Percentiles rank a stretch among this genome's conserved stretches.
phyloP scores from a whole-genome alignment of 2,329 filamentous ascomycete genomes.

The Metarhizium anisopliae region DNA sequence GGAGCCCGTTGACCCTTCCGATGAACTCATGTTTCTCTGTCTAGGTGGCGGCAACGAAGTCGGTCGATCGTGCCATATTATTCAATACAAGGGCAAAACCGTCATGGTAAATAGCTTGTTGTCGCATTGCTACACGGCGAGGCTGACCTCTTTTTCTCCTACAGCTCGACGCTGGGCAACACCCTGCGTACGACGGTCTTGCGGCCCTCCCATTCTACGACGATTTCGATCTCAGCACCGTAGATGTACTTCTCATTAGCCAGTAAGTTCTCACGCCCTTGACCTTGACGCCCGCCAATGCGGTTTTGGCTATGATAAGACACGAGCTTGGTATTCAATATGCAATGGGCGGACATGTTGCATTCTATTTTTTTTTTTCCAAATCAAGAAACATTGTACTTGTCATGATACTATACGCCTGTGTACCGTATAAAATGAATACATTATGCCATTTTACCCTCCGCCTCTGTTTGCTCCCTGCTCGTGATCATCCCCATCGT shows the following conservation, averaged over 20 bases:
- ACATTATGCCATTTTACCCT: slow-evolving; percentile 24
- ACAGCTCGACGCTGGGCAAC: slow-evolving; percentile 92
- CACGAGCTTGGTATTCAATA: neutral
- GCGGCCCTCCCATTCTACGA: slow-evolving; percentile 95
- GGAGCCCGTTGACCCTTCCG: slow-evolving; percentile 83
- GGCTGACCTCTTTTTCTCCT: slow-evolving; percentile 1
- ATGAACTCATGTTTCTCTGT: slow-evolving; percentile 90
- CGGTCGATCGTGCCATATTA: slow-evolving; percentile 91
- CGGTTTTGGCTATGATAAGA: neutral
- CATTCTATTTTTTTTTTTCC: neutral
- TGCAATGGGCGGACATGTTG: slow-evolving; percentile 1
- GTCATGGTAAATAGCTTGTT: slow-evolving; percentile 64
- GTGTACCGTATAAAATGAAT: slow-evolving; percentile 26
- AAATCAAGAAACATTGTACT: neutral
- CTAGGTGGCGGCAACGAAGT: slow-evolving; percentile 96
- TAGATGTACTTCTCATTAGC: slow-evolving; percentile 95
- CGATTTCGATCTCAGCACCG: slow-evolving; percentile 93
- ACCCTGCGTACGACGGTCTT: slow-evolving; percentile 91
- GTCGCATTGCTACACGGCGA: neutral
- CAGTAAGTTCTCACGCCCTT: slow-evolving; percentile 61
- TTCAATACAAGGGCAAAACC: slow-evolving; percentile 98
- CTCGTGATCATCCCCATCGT: neutral
- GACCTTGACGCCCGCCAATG: neutral
- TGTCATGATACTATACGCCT: slow-evolving; percentile 13
- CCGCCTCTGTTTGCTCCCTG: slow-evolving; percentile 5